Percentiles rank a stretch among this genome's conserved stretches.
phyloP scores from a whole-genome alignment of 169 alveolate genomes.

The Plasmodium coatneyi region DNA sequence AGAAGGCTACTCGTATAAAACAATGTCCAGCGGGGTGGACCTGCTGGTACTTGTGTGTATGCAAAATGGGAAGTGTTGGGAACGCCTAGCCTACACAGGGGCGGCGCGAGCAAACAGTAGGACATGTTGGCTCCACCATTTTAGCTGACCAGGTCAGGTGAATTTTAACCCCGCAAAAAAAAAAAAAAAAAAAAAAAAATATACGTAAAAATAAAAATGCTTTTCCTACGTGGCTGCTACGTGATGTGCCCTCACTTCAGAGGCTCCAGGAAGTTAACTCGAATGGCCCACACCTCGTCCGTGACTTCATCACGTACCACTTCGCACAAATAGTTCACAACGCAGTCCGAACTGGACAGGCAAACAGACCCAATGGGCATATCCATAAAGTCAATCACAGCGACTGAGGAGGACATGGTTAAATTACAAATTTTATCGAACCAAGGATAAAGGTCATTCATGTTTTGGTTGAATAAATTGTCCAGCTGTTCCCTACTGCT shows the following conservation, averaged over 20 bases:
- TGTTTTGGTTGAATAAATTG: conserved; percentile 22
- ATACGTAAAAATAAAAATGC: too few relatives aligned
- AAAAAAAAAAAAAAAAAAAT: background rate
- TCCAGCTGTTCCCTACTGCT: conserved; percentile 56
- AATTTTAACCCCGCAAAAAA: background rate
- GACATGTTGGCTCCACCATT: background rate
- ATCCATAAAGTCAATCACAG: conserved; percentile 55
- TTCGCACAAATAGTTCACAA: conserved; percentile 69
- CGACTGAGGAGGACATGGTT: conserved; percentile 53
- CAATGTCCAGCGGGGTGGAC: background rate
- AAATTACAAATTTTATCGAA: conserved; percentile 63
- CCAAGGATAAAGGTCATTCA: conserved; percentile 66
- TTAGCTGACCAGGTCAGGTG: background rate
- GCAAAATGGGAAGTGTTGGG: background rate
- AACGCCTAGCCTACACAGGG: background rate
- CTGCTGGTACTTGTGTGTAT: too few relatives aligned
- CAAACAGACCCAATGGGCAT: conserved; percentile 76
- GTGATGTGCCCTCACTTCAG: conserved; percentile 6
- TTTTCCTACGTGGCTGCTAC: background rate
- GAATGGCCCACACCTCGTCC: conserved; percentile 72
- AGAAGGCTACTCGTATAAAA: background rate
- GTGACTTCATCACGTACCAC: conserved; percentile 68
- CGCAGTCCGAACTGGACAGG: conserved; percentile 56
- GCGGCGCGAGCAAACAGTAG: background rate
- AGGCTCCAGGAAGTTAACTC: conserved; percentile 71